Evolutionary conservation across 768 basidiomycete genomes (phyloP).

Genomic region (Trichaptum fuscoviolaceum): DNA sequence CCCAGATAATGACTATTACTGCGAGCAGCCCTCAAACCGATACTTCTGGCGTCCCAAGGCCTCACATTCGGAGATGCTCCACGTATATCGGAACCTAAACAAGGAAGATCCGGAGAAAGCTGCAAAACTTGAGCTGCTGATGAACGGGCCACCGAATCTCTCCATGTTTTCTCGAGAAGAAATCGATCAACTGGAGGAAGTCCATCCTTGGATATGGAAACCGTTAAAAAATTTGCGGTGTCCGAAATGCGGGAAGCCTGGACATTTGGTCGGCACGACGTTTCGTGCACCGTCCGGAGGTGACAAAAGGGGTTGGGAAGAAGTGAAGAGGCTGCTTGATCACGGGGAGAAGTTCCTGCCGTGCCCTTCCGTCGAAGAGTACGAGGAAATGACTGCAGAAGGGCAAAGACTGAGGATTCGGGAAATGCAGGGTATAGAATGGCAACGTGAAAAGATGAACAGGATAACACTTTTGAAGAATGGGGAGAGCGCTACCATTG

Average conservation of each 20-base stretch:
- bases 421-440: background rate
- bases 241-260: constrained; percentile 2
- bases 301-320: constrained; percentile 8
- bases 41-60: background rate
- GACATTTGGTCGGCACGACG: constrained; percentile 3
- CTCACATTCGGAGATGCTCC: background rate
- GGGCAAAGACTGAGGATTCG: background rate
- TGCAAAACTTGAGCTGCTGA: background rate
- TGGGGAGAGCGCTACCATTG: too few relatives aligned
- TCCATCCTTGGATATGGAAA: constrained; percentile 7
- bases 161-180: constrained; percentile 1
- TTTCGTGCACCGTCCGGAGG: constrained; percentile 5
- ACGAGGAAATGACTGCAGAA: constrained; percentile 4
- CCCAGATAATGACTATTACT: constrained; percentile 8
- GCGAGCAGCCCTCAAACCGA: background rate
- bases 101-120: background rate
- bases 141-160: background rate
- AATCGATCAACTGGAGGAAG: background rate
- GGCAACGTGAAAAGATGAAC: background rate
- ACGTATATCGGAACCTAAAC: background rate
- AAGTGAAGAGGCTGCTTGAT: constrained; percentile 6
- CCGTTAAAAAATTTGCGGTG: constrained; percentile 3
- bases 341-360: constrained; percentile 8
- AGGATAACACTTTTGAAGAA: background rate
- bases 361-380: constrained; percentile 9